Evolutionary conservation across 2,329 filamentous ascomycete species (phyloP).

Genomic region (Scortechinia acanthostroma): DNA sequence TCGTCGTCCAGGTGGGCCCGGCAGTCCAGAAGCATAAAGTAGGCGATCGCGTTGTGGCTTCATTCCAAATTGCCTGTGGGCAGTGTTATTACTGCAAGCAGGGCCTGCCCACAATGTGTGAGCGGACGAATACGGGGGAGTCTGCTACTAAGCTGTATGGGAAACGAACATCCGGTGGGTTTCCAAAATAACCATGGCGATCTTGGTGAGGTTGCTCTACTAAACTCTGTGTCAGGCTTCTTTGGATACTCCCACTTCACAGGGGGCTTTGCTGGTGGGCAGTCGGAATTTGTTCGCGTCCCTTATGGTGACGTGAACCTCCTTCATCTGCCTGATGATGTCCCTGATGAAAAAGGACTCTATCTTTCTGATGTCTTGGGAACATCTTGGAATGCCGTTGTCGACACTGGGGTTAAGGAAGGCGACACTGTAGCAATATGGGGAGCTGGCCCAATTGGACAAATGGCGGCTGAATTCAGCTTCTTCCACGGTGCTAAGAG

Average conservation of each 20-base stretch:
- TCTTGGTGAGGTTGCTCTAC: constrained; percentile 26
- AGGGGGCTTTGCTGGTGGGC: constrained; percentile 73
- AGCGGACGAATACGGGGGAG: constrained; percentile 70
- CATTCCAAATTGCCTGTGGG: constrained; percentile 75
- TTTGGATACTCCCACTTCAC: constrained; percentile 75
- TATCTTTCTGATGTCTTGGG: constrained; percentile 58
- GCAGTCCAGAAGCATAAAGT: constrained; percentile 40
- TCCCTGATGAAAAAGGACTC: constrained; percentile 75
- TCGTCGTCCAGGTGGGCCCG: constrained; percentile 30
- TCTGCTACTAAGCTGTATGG: constrained; percentile 73
- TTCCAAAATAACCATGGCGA: constrained; percentile 11
- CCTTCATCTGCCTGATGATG: constrained; percentile 50
- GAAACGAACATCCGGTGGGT: constrained; percentile 60
- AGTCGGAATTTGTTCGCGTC: constrained; percentile 60
- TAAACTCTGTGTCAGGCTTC: constrained; percentile 33
- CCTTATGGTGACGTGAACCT: constrained; percentile 65
- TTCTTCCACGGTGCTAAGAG: constrained; percentile 49
- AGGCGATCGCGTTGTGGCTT: constrained; percentile 71
- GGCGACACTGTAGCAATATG: constrained; percentile 60
- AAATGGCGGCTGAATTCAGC: constrained; percentile 61
- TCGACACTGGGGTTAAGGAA: constrained; percentile 47
- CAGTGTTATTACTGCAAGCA: constrained; percentile 73
- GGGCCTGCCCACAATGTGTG: constrained; percentile 74
- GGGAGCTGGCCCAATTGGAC: constrained; percentile 55
- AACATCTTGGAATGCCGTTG: constrained; percentile 49